Evolutionary conservation across 2,329 filamentous ascomycete genomes (phyloP).

Genomic region (Kalaharituber pfeilii): DNA sequence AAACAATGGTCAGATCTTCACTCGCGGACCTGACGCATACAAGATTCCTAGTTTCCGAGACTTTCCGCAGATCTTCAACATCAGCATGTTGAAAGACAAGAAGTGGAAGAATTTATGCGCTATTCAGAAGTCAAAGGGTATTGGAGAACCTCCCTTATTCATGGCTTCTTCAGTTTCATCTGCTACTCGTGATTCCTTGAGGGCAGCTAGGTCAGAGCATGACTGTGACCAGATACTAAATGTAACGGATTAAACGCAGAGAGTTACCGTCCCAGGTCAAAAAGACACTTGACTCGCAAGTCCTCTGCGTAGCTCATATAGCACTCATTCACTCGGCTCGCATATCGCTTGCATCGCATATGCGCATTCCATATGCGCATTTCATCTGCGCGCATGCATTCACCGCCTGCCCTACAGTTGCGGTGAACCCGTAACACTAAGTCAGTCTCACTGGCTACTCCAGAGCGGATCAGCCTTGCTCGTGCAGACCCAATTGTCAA

Average conservation of each 20-base stretch:
- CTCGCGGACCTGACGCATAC: slow-evolving; percentile 55
- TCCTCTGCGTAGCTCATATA: too few species aligned
- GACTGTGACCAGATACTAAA: slow-evolving; percentile 50
- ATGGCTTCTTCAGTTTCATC: slow-evolving; percentile 79
- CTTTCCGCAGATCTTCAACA: slow-evolving; percentile 74
- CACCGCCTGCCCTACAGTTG: too few species aligned
- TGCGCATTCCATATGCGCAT: too few species aligned
- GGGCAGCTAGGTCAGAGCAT: slow-evolving; percentile 53
- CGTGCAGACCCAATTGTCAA: slow-evolving; percentile 71
- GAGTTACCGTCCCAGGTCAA: too few species aligned
- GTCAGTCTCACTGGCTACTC: slow-evolving; percentile 65
- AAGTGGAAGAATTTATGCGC: slow-evolving; percentile 75
- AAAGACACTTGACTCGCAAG: too few species aligned
- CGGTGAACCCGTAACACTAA: too few species aligned
- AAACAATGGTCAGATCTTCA: slow-evolving; percentile 44
- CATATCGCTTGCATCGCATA: too few species aligned
- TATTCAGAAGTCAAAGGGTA: slow-evolving; percentile 44
- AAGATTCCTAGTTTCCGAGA: slow-evolving; percentile 86
- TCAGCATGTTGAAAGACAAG: slow-evolving; percentile 69
- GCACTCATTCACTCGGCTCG: too few species aligned
- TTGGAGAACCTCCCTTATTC: slow-evolving; percentile 33
- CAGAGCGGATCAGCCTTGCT: slow-evolving; percentile 60
- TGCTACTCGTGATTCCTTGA: slow-evolving; percentile 68
- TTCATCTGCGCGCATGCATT: too few species aligned
- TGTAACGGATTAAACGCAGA: too few species aligned